Evolutionary conservation across 768 basidiomycete species (phyloP).

Genomic region (Podaxis sp.): DNA sequence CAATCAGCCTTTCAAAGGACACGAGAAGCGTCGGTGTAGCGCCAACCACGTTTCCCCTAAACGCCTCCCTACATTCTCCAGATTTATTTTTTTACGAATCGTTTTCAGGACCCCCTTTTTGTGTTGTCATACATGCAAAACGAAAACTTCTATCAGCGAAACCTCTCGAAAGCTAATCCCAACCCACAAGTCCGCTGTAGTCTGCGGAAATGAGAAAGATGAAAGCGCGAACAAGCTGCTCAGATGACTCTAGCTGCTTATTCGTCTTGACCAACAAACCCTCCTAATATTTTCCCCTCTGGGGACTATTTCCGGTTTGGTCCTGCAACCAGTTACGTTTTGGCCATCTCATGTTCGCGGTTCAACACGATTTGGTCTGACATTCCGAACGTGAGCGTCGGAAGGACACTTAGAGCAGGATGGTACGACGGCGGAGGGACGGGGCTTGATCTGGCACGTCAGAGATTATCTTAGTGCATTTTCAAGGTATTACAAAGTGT

Average conservation of each 20-base stretch:
- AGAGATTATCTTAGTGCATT: conserved; percentile 92
- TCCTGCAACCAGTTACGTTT: conserved; percentile 76
- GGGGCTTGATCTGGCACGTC: conserved; percentile 91
- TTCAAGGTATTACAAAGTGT: conserved; percentile 72
- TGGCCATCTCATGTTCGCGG: conserved; percentile 88
- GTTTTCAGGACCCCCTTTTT: conserved; percentile 92
- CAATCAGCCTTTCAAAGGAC: neutral
- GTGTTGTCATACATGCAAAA: conserved; percentile 88
- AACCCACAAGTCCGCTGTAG: neutral
- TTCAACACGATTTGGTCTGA: conserved; percentile 83
- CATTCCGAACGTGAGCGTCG: neutral
- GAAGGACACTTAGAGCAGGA: neutral
- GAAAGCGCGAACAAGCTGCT: conserved; percentile 67
- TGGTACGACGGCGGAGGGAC: conserved; percentile 17
- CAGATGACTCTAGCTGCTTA: conserved; percentile 81
- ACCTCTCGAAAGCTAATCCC: conserved; percentile 88
- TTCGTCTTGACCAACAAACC: conserved; percentile 86
- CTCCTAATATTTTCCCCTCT: conserved; percentile 94
- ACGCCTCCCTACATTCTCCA: conserved; percentile 88
- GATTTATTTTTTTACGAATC: conserved; percentile 90
- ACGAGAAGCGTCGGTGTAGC: too few relatives aligned
- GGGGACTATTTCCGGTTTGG: conserved; percentile 81
- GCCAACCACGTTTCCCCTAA: conserved; percentile 84
- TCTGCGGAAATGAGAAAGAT: neutral
- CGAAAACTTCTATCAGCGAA: conserved; percentile 89